These are phyloP conservation scores for Jimgerdemannia lactiflua DNA, from an alignment of 192 early-diverging fungal species.

Conservation along the genomic window DNA sequence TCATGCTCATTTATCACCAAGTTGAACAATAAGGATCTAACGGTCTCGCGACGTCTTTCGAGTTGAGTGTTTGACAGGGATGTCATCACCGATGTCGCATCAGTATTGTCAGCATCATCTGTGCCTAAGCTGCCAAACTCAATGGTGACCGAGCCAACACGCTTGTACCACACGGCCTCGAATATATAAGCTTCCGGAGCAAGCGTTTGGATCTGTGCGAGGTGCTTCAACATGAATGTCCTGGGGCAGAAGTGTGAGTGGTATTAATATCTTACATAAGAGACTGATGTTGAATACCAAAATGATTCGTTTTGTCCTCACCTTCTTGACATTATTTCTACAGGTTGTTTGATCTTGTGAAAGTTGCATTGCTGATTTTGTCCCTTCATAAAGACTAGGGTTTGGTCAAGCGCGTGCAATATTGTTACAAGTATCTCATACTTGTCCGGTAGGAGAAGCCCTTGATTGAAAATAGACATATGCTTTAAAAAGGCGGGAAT, in stretches of 20 bases:
- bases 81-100: too few species aligned
- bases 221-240: slow-evolving; percentile 4
- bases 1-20: slow-evolving; percentile 6
- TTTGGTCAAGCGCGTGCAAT: slow-evolving; percentile 6
- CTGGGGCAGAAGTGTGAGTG: background rate
- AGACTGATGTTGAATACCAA: too few species aligned
- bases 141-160: slow-evolving; percentile 6
- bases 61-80: background rate
- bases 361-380: slow-evolving; percentile 9
- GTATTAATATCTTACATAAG: too few species aligned
- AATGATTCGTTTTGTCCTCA: too few species aligned
- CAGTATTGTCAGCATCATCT: too few species aligned
- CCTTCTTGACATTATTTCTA: slow-evolving; percentile 10
- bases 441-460: slow-evolving; percentile 8
- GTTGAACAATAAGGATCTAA: slow-evolving; percentile 1
- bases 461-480: background rate
- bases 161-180: background rate
- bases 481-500: too few species aligned
- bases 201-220: slow-evolving; percentile 11
- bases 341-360: slow-evolving; percentile 10
- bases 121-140: background rate
- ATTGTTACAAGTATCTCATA: slow-evolving; percentile 10
- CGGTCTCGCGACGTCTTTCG: slow-evolving; percentile 1
- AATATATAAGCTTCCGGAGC: slow-evolving; percentile 8
- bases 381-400: slow-evolving; percentile 9